Percentiles rank a stretch among this genome's conserved stretches.
phyloP scores from a whole-genome alignment of 441 rosid genomes.

The Cnidoscolus chayamansa region DNA sequence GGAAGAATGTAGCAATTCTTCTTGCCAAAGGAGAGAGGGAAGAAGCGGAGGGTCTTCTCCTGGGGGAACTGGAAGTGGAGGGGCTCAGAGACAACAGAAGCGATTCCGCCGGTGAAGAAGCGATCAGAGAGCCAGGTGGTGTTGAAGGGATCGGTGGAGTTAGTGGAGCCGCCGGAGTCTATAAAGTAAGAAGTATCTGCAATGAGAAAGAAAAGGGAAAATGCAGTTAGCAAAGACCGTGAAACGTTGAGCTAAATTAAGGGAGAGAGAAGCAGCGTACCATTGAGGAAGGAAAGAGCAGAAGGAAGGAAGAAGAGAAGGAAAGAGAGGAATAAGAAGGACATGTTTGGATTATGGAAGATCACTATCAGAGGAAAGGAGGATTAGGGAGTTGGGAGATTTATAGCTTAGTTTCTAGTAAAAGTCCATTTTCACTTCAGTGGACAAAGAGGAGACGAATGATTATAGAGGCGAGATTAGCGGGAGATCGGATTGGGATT shows the following conservation, averaged over 20 bases:
- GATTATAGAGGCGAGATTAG: no score
- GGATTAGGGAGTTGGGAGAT: no score
- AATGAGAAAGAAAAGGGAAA: neutral
- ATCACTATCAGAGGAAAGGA: no score
- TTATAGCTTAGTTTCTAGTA: no score
- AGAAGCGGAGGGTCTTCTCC: slow-evolving; percentile 78
- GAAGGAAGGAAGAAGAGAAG: slow-evolving; percentile 22
- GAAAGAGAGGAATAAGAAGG: slow-evolving; percentile 26
- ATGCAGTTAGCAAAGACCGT: neutral
- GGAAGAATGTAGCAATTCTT: slow-evolving; percentile 92
- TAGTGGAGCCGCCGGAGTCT: slow-evolving; percentile 69
- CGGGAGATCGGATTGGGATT: no score
- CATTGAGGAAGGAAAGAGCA: slow-evolving; percentile 30
- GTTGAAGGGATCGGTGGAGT: slow-evolving; percentile 61
- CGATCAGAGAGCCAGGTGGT: slow-evolving; percentile 74
- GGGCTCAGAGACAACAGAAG: slow-evolving; percentile 81
- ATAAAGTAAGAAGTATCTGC: slow-evolving; percentile 68
- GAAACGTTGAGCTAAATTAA: neutral
- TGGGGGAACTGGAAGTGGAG: slow-evolving; percentile 60
- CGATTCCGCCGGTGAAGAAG: slow-evolving; percentile 72
- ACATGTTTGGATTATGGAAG: neutral
- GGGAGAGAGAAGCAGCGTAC: neutral
- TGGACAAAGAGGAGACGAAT: no score
- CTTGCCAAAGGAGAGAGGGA: slow-evolving; percentile 89
- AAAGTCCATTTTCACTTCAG: no score